Conservation (phyloP, 2,329 filamentous ascomycete species). For the Coniochaeta pulveracea region DNA sequence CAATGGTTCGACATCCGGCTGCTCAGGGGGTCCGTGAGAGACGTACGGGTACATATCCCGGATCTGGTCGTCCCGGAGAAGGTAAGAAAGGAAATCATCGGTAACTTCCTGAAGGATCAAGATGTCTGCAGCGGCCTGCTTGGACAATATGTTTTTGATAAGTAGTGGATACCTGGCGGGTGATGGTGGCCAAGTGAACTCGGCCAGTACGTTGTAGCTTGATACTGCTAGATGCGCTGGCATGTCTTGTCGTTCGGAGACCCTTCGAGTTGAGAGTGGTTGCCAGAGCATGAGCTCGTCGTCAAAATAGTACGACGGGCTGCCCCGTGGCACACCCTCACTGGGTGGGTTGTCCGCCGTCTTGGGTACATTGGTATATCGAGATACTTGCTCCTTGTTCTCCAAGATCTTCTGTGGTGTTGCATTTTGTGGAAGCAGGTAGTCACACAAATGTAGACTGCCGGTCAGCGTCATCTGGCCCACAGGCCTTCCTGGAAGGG, state of each 20-base stretch:
- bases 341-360: neutral
- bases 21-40: slow-evolving; percentile 44
- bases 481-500: slow-evolving; percentile 16
- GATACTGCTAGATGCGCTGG: slow-evolving; percentile 22
- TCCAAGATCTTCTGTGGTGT: slow-evolving; percentile 12
- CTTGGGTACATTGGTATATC: too few species aligned
- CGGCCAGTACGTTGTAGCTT: slow-evolving; percentile 42
- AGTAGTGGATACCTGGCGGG: slow-evolving; percentile 28
- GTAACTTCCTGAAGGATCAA: slow-evolving; percentile 52
- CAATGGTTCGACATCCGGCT: slow-evolving; percentile 40
- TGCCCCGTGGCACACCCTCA: slow-evolving; percentile 8
- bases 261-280: slow-evolving; percentile 4
- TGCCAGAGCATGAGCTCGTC: slow-evolving; percentile 11
- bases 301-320: slow-evolving; percentile 10
- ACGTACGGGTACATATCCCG: slow-evolving; percentile 38
- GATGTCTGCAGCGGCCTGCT: slow-evolving; percentile 30
- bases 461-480: slow-evolving; percentile 48
- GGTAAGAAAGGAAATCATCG: slow-evolving; percentile 46
- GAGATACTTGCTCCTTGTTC: slow-evolving; percentile 1
- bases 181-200: slow-evolving; percentile 34
- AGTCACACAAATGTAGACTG: slow-evolving; percentile 24
- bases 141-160: slow-evolving; percentile 29
- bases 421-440: slow-evolving; percentile 12
- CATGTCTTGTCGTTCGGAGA: slow-evolving; percentile 1
- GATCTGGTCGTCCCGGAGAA: slow-evolving; percentile 36